Conservation (phyloP, 2,329 filamentous ascomycete genomes). For the Tympanopsis confertula region DNA sequence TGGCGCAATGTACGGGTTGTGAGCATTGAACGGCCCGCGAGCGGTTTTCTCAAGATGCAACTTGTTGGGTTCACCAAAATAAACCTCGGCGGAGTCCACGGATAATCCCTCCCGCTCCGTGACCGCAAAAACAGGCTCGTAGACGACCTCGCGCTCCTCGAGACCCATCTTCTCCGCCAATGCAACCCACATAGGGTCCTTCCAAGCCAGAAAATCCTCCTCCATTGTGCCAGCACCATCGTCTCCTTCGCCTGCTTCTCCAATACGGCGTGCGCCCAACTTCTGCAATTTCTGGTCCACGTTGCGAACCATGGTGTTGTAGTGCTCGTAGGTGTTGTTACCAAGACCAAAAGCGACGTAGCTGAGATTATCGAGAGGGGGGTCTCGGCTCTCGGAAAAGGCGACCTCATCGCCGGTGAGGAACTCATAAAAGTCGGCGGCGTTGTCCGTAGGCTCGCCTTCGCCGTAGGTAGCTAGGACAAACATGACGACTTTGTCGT, state of each 20-base stretch:
- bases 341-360: constrained; percentile 93
- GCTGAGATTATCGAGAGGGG: constrained; percentile 71
- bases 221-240: constrained; percentile 99
- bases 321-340: constrained; percentile 99
- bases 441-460: constrained; percentile 96
- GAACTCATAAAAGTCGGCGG: constrained; percentile 98
- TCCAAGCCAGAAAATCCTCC: constrained; percentile 97
- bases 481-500: constrained; percentile 88
- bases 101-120: constrained; percentile 64
- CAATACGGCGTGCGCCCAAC: constrained; percentile 74
- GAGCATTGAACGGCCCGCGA: constrained; percentile 86
- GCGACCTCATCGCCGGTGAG: constrained; percentile 68
- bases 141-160: constrained; percentile 90
- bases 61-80: constrained; percentile 91
- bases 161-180: constrained; percentile 73
- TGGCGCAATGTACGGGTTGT: constrained; percentile 93
- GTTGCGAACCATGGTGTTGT: constrained; percentile 95
- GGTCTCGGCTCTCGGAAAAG: constrained; percentile 66
- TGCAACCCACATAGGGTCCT: constrained; percentile 95
- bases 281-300: constrained; percentile 72
- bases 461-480: constrained; percentile 95
- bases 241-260: constrained; percentile 84
- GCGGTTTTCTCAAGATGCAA: constrained; percentile 77
- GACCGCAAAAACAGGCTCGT: constrained; percentile 84
- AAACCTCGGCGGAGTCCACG: constrained; percentile 69